Evolutionary conservation across 441 rosid genomes (phyloP).

Genomic region (Bocquillonia castaneifolia): DNA sequence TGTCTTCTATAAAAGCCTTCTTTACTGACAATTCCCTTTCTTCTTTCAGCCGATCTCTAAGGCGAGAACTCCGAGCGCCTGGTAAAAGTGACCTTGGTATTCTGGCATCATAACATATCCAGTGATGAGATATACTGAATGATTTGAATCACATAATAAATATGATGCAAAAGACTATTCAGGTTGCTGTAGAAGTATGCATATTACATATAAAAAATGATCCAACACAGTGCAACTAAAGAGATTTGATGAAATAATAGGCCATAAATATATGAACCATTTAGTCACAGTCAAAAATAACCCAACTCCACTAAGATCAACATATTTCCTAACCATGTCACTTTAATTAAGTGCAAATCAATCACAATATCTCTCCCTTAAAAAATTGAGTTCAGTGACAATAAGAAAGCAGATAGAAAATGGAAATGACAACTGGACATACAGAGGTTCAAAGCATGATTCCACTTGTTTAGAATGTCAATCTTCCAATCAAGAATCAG

Average conservation of each 20-base stretch:
- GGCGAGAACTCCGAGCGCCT: conserved; percentile 93
- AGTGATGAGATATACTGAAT: conserved; percentile 22
- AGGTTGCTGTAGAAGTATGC: not conserved
- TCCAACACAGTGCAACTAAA: not conserved
- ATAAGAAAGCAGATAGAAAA: not conserved
- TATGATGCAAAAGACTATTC: conserved; percentile 8
- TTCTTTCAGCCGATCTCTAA: conserved; percentile 87
- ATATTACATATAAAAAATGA: not conserved
- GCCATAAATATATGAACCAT: not conserved
- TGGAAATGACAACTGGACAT: not conserved
- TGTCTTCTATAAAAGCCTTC: conserved; percentile 85
- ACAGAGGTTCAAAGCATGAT: not conserved
- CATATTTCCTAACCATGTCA: not conserved
- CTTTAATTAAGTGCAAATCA: not conserved
- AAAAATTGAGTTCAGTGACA: not conserved
- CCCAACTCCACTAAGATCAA: not conserved
- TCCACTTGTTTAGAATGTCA: not conserved
- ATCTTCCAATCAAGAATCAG: not conserved
- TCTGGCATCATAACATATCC: conserved; percentile 45
- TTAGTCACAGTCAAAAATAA: not conserved
- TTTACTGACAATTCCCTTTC: conserved; percentile 88
- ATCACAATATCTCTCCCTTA: not conserved
- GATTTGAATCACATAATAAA: not conserved
- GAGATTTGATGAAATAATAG: not conserved
- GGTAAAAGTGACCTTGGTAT: conserved; percentile 91